Conservation (phyloP, 768 basidiomycete genomes). For the Agaricus bisporus region DNA sequence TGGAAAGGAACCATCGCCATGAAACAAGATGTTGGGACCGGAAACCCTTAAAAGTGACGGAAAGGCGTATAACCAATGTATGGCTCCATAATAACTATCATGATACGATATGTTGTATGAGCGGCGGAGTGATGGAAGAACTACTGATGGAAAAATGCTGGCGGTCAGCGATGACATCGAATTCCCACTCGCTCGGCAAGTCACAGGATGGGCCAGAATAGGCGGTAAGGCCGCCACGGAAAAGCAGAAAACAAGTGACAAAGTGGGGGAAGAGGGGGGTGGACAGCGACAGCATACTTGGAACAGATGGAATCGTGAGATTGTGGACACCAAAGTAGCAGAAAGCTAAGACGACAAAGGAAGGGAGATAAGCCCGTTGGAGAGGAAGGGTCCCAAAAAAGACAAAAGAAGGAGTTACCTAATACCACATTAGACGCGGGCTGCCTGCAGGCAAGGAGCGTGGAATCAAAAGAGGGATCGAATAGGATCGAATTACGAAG, state of each 20-base stretch:
- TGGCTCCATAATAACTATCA: background rate
- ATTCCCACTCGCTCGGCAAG: constrained; percentile 7
- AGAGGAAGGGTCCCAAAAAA: constrained; percentile 14
- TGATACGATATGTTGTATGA: background rate
- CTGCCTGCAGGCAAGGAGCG: constrained; percentile 79
- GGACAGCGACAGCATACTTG: background rate
- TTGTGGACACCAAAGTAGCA: background rate
- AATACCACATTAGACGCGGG: constrained; percentile 7
- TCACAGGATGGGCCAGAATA: constrained; percentile 4
- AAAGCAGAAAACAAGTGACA: too few relatives aligned
- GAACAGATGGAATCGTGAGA: constrained; percentile 3
- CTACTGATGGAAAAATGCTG: constrained; percentile 17
- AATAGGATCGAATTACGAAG: constrained; percentile 34
- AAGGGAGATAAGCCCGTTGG: constrained; percentile 19
- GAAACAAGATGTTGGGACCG: too few relatives aligned
- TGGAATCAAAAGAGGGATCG: constrained; percentile 55
- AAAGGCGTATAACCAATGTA: too few relatives aligned
- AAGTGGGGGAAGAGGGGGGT: background rate
- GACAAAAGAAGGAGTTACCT: constrained; percentile 15
- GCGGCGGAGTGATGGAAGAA: constrained; percentile 11
- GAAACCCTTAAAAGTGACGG: too few relatives aligned
- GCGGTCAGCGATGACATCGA: constrained; percentile 12
- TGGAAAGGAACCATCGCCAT: background rate
- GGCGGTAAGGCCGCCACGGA: background rate
- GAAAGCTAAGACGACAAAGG: constrained; percentile 10